Conservation (phyloP, 2,329 filamentous ascomycete species). For the Penicillium sp. region DNA sequence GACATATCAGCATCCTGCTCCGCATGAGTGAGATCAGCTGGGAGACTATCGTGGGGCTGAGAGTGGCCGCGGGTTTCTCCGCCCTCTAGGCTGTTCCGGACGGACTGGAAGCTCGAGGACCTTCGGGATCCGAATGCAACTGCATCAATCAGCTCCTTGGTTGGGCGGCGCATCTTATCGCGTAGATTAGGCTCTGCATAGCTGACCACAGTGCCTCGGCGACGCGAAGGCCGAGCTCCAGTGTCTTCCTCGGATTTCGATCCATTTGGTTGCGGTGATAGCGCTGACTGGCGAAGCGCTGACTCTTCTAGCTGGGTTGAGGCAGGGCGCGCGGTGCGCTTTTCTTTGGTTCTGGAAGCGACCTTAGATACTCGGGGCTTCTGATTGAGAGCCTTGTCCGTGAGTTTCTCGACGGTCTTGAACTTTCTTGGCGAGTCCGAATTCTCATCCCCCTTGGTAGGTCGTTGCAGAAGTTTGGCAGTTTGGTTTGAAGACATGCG, state of each 20-base stretch:
- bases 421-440: conserved; percentile 15
- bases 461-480: conserved; percentile 13
- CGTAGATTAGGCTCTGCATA: conserved; percentile 78
- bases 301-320: conserved; percentile 12
- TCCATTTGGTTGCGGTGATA: conserved; percentile 5
- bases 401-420: conserved; percentile 12
- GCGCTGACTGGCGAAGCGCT: background rate
- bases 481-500: conserved; percentile 14
- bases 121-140: conserved; percentile 52
- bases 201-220: conserved; percentile 66
- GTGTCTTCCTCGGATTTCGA: conserved; percentile 13
- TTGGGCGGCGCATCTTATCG: conserved; percentile 78
- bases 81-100: conserved; percentile 43
- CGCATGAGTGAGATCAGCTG: conserved; percentile 14
- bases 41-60: conserved; percentile 4
- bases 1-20: conserved; percentile 21
- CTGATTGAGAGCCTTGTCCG: conserved; percentile 3
- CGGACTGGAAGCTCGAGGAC: conserved; percentile 46
- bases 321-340: conserved; percentile 8
- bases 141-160: conserved; percentile 70
- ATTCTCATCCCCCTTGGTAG: conserved; percentile 16
- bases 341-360: conserved; percentile 13
- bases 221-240: conserved; percentile 56
- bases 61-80: conserved; percentile 9
- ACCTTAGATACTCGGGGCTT: conserved; percentile 13